These are phyloP conservation scores for Stenocarpella maydis DNA, from an alignment of 2,329 filamentous ascomycete species.

Conservation along the genomic window DNA sequence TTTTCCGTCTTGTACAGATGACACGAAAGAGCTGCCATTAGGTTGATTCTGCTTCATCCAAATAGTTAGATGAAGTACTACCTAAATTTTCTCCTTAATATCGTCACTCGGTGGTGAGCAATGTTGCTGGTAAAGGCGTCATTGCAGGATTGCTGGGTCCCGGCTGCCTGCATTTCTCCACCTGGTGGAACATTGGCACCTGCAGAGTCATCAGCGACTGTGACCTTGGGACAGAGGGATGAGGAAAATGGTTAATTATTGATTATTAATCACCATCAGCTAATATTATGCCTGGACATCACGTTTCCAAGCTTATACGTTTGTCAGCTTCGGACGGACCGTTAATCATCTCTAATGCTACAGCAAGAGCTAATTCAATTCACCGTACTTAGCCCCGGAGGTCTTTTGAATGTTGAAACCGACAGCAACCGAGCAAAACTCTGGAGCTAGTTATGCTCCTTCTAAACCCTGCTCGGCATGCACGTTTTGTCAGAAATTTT, in stretches of 20 bases:
- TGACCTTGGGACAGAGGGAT: neutral
- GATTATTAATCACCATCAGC: neutral
- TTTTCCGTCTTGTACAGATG: neutral
- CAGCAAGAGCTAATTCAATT: neutral
- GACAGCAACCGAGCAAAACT: neutral
- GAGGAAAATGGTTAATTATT: neutral
- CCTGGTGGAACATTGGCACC: neutral
- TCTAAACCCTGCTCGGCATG: neutral
- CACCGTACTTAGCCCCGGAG: neutral
- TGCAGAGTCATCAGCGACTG: neutral
- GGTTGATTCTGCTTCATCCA: too few relatives aligned
- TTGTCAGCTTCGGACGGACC: neutral
- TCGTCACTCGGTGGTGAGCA: too few relatives aligned
- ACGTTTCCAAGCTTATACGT: neutral
- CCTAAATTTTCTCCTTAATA: neutral
- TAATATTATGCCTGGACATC: neutral
- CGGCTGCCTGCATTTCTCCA: neutral
- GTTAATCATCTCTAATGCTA: neutral
- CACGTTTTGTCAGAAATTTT: neutral
- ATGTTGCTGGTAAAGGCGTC: neutral
- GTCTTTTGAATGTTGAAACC: neutral
- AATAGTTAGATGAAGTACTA: neutral
- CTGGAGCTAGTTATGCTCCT: neutral
- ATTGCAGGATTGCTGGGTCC: neutral
- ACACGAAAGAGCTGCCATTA: neutral